Conservation (phyloP, 139 green algal genomes). For the Medakamo hakoo region DNA sequence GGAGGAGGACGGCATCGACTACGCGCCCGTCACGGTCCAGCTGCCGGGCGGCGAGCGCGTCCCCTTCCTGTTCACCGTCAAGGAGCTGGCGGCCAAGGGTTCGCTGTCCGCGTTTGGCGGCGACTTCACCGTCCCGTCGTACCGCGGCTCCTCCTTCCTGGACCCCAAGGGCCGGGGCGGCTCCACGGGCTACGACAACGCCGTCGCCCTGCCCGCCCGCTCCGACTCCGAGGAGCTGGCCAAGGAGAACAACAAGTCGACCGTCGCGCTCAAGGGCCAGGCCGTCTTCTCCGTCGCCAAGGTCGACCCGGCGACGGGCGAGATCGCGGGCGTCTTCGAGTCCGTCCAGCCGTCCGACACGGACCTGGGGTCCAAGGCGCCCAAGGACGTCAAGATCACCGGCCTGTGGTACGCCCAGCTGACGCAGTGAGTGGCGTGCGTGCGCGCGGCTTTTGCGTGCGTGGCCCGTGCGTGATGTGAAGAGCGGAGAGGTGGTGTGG, state of each 20-base stretch:
- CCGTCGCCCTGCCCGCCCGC: constrained; percentile 80
- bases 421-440: constrained; percentile 11
- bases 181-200: constrained; percentile 90
- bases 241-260: constrained; percentile 94
- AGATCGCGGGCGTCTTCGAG: constrained; percentile 97
- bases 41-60: constrained; percentile 95
- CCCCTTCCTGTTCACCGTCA: constrained; percentile 98
- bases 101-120: constrained; percentile 74
- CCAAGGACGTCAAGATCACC: constrained; percentile 99
- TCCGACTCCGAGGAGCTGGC: constrained; percentile 69
- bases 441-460: too few species aligned
- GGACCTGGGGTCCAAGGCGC: constrained; percentile 91
- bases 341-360: constrained; percentile 97
- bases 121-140: constrained; percentile 95
- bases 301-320: constrained; percentile 70
- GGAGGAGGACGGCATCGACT: constrained; percentile 98
- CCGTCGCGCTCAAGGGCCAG: constrained; percentile 60
- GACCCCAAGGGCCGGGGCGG: constrained; percentile 98
- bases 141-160: constrained; percentile 96
- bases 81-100: constrained; percentile 87
- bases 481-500: too few species aligned
- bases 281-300: constrained; percentile 89
- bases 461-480: too few species aligned
- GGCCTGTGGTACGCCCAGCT: constrained; percentile 85
- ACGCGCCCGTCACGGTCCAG: constrained; percentile 92